Evolutionary conservation across 495 filamentous ascomycete genomes (phyloP).

Genomic region (Penicillium waksmanii): DNA sequence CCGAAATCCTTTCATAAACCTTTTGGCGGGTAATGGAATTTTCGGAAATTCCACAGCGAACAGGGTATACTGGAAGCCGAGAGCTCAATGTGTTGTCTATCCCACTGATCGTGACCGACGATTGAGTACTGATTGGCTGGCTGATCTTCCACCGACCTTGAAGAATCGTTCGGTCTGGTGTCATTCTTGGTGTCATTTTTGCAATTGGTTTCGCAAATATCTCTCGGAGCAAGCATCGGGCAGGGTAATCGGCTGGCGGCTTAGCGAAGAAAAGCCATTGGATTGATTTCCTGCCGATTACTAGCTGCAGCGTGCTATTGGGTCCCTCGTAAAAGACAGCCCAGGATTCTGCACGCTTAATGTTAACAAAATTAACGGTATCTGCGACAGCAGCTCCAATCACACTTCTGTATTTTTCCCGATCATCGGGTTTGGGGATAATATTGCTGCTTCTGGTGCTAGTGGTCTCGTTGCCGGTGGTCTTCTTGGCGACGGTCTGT

Average conservation of each 20-base stretch:
- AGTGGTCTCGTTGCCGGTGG: no score
- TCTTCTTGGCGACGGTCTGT: no score
- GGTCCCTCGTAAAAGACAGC: constrained; percentile 54
- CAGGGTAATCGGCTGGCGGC: constrained; percentile 36
- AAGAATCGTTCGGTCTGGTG: no score
- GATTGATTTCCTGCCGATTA: constrained; percentile 41
- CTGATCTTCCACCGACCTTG: no score
- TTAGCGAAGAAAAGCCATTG: constrained; percentile 62
- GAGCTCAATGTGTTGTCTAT: no score
- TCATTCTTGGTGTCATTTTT: constrained; percentile 47
- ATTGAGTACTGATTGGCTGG: no score
- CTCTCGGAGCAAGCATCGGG: constrained; percentile 46
- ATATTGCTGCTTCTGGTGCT: no score
- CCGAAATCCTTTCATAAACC: constrained; percentile 53
- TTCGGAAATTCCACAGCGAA: no score
- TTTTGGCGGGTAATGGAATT: constrained; percentile 20
- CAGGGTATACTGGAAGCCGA: no score
- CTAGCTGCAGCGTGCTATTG: constrained; percentile 51
- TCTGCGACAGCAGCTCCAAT: constrained; percentile 38
- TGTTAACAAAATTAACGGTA: constrained; percentile 48
- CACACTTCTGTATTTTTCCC: constrained; percentile 31
- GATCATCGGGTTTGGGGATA: no score
- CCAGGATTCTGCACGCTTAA: constrained; percentile 56
- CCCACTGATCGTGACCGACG: no score
- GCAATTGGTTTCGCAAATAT: constrained; percentile 60